phyloP scores from a whole-genome alignment of 106 monocot genomes.

The Agapanthus africanus region DNA sequence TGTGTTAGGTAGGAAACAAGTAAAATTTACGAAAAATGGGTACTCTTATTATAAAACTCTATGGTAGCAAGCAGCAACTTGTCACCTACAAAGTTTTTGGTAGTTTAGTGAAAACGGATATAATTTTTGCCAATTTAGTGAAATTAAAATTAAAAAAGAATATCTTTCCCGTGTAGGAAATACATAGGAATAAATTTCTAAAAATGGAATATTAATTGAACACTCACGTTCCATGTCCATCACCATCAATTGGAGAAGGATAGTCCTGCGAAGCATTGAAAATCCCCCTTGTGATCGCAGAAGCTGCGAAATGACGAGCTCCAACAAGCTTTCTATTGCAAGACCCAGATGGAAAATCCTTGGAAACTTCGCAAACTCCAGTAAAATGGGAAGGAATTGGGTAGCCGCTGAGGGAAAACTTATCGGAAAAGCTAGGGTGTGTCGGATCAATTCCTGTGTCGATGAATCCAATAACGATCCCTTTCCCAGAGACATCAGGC shows the following conservation, averaged over 20 bases:
- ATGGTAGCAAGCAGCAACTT: no score
- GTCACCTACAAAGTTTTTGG: no score
- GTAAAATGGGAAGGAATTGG: slow-evolving; percentile 74
- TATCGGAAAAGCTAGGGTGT: slow-evolving; percentile 83
- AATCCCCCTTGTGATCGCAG: slow-evolving; percentile 87
- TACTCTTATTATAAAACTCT: no score
- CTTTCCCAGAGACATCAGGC: slow-evolving; percentile 75
- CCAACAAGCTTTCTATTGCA: slow-evolving; percentile 96
- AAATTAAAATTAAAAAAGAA: no score
- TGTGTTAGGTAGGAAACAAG: no score
- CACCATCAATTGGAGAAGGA: slow-evolving; percentile 95
- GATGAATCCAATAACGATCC: slow-evolving; percentile 83
- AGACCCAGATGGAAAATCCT: slow-evolving; percentile 93
- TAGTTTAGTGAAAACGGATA: no score
- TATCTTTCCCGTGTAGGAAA: no score
- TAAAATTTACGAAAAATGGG: no score
- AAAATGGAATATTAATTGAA: no score
- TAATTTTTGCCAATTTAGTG: no score
- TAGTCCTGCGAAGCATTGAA: slow-evolving; percentile 81
- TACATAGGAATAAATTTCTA: no score
- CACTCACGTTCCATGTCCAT: slow-evolving; percentile 97
- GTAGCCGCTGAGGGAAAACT: slow-evolving; percentile 34
- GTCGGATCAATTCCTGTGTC: slow-evolving; percentile 95
- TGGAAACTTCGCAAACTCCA: slow-evolving; percentile 90
- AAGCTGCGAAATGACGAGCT: slow-evolving; percentile 96